Percentiles rank a stretch among this genome's conserved stretches.
phyloP scores from a whole-genome alignment of 169 alveolate genomes.

The Plasmodium coatneyi region DNA sequence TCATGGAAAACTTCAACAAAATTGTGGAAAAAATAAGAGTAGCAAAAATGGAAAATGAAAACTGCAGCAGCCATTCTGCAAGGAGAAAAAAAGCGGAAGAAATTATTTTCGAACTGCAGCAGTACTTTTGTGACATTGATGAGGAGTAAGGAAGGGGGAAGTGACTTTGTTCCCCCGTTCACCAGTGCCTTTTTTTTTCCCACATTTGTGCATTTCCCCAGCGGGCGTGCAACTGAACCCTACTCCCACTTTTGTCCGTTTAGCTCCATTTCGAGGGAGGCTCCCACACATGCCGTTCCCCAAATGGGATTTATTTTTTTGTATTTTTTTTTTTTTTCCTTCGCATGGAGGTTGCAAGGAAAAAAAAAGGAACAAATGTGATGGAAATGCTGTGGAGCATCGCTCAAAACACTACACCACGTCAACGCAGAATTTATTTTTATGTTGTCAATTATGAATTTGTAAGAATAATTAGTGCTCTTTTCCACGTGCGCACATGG shows the following conservation, averaged over 20 bases:
- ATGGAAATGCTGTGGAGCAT: background rate
- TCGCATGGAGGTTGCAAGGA: background rate
- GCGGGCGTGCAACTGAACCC: background rate
- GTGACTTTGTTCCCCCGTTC: background rate
- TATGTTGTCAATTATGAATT: background rate
- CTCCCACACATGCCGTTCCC: background rate
- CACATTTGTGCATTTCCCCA: background rate
- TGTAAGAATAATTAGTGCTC: background rate
- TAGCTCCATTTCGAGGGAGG: background rate
- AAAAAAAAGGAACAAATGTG: background rate
- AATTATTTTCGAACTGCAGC: slow-evolving; percentile 31
- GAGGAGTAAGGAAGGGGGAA: slow-evolving; percentile 13
- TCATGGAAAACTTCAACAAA: slow-evolving; percentile 60
- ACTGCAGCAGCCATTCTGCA: slow-evolving; percentile 24
- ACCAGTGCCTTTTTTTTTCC: background rate
- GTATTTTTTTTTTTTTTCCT: background rate
- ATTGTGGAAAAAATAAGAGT: slow-evolving; percentile 60
- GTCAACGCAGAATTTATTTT: background rate
- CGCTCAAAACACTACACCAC: background rate
- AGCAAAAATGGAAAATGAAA: slow-evolving; percentile 58
- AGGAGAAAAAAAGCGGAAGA: slow-evolving; percentile 69
- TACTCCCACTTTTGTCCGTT: background rate
- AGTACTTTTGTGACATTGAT: slow-evolving; percentile 59
- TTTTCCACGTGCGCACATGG: background rate
- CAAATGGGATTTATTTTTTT: background rate